These are phyloP conservation scores for Claviceps lovelessii DNA, from an alignment of 2,329 filamentous ascomycete genomes.

Conservation along the genomic window DNA sequence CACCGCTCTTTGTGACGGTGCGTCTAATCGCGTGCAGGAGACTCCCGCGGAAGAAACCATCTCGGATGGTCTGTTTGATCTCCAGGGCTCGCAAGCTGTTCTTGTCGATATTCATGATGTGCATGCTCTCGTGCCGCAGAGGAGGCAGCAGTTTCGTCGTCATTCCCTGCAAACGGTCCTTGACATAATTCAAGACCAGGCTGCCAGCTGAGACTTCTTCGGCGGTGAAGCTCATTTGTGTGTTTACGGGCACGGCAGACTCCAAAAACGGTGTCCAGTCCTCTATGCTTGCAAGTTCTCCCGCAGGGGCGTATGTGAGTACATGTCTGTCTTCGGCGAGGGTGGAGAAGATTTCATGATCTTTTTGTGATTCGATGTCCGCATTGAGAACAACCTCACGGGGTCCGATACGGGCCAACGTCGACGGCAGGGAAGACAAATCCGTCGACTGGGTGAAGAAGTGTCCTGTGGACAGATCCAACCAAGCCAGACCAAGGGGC, in stretches of 20 bases:
- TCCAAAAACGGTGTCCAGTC: slow-evolving; percentile 71
- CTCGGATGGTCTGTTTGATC: slow-evolving; percentile 71
- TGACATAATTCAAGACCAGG: slow-evolving; percentile 72
- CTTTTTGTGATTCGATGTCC: slow-evolving; percentile 39
- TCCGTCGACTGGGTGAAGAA: slow-evolving; percentile 75
- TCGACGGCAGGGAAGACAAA: slow-evolving; percentile 58
- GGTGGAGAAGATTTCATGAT: slow-evolving; percentile 49
- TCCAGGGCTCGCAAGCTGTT: slow-evolving; percentile 83
- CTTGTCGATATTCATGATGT: slow-evolving; percentile 82
- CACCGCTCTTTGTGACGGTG: slow-evolving; percentile 84
- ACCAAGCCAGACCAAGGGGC: slow-evolving; percentile 70
- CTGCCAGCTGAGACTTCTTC: slow-evolving; percentile 65
- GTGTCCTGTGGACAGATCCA: slow-evolving; percentile 87
- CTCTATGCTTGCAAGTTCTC: slow-evolving; percentile 32
- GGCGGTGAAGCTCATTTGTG: slow-evolving; percentile 42
- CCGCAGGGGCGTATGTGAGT: slow-evolving; percentile 53
- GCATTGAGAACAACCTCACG: slow-evolving; percentile 72
- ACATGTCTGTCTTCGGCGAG: slow-evolving; percentile 62
- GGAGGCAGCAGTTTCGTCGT: slow-evolving; percentile 76
- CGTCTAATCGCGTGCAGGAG: slow-evolving; percentile 77
- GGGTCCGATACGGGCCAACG: slow-evolving; percentile 68
- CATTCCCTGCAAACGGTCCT: slow-evolving; percentile 59
- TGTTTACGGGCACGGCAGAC: slow-evolving; percentile 44
- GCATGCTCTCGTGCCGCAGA: slow-evolving; percentile 53
- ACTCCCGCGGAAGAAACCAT: slow-evolving; percentile 67